A percentile compares a stretch with the other conserved stretches of the same genome.
Conservation (phyloP, 140 eudicot genomes). For the Cichorium intybus region DNA sequence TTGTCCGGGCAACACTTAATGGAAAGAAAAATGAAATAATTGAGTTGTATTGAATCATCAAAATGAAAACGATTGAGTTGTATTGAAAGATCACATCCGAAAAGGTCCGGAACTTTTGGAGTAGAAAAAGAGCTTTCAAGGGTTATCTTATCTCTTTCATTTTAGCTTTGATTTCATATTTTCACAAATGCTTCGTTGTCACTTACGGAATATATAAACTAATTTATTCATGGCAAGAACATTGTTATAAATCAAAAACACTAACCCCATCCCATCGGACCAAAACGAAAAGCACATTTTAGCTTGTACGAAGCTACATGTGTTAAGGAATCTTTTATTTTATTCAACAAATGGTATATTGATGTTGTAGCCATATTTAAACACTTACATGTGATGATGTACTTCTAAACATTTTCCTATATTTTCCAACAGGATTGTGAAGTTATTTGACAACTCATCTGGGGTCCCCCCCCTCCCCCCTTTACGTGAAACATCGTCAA, state of each 20-base stretch:
- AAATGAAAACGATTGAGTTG: too few relatives aligned
- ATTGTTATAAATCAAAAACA: too few relatives aligned
- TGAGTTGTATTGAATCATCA: too few relatives aligned
- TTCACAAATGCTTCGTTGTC: too few relatives aligned
- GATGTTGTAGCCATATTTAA: conserved; percentile 8
- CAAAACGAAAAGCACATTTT: neutral
- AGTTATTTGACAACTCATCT: neutral
- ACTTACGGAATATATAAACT: too few relatives aligned
- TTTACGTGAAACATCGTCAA: neutral
- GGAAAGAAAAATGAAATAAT: too few relatives aligned
- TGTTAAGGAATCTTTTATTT: conserved; percentile 12
- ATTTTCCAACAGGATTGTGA: neutral
- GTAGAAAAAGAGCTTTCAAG: neutral
- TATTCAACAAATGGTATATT: conserved; percentile 1
- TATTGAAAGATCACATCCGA: neutral
- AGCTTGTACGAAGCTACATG: conserved; percentile 8
- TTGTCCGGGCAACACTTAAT: too few relatives aligned
- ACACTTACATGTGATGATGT: conserved; percentile 16
- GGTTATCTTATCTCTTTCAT: too few relatives aligned
- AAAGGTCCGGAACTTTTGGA: conserved; percentile 2
- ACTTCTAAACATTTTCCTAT: neutral
- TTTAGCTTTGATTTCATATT: too few relatives aligned
- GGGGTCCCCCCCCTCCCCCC: neutral
- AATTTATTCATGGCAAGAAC: too few relatives aligned
- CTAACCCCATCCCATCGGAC: too few relatives aligned